Conservation (phyloP, 345 rosid genomes). For the Pelargonium nanum region DNA sequence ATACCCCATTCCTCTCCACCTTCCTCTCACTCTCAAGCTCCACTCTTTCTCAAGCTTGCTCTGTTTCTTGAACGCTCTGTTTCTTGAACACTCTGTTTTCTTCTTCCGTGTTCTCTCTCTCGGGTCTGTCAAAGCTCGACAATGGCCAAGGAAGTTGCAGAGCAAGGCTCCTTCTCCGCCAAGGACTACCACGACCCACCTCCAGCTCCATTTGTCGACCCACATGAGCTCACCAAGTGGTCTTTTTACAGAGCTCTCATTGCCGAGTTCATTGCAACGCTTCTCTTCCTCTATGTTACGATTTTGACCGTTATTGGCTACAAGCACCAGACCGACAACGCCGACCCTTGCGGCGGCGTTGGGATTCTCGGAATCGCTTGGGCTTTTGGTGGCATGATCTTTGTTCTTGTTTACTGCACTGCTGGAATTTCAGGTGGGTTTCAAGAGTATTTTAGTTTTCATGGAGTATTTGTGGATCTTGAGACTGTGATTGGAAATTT, state of each 20-base stretch:
- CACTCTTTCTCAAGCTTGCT: background rate
- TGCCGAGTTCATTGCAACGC: no score
- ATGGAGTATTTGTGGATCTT: no score
- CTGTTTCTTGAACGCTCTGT: no score
- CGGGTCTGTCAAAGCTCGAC: no score
- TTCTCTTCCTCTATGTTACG: slow-evolving; percentile 63
- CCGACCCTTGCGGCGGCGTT: slow-evolving; percentile 49
- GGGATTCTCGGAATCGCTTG: slow-evolving; percentile 75
- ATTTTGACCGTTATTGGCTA: slow-evolving; percentile 69
- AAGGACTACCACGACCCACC: slow-evolving; percentile 83
- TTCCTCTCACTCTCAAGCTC: background rate
- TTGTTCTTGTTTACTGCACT: slow-evolving; percentile 56
- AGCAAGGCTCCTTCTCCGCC: slow-evolving; percentile 37
- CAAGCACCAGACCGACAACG: slow-evolving; percentile 37
- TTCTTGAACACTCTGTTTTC: no score
- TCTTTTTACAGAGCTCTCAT: slow-evolving; percentile 84
- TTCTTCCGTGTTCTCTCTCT: background rate
- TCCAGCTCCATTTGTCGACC: slow-evolving; percentile 50
- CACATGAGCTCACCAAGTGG: slow-evolving; percentile 51
- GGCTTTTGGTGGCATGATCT: slow-evolving; percentile 63
- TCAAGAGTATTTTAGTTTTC: background rate
- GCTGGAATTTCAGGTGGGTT: slow-evolving; percentile 70
- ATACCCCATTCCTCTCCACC: slow-evolving; percentile 1
- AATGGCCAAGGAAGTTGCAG: slow-evolving; percentile 36
- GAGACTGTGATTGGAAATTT: no score